These are phyloP conservation scores for Saxispiralis lemnorum DNA, from an alignment of 495 filamentous ascomycete genomes.

Conservation along the genomic window DNA sequence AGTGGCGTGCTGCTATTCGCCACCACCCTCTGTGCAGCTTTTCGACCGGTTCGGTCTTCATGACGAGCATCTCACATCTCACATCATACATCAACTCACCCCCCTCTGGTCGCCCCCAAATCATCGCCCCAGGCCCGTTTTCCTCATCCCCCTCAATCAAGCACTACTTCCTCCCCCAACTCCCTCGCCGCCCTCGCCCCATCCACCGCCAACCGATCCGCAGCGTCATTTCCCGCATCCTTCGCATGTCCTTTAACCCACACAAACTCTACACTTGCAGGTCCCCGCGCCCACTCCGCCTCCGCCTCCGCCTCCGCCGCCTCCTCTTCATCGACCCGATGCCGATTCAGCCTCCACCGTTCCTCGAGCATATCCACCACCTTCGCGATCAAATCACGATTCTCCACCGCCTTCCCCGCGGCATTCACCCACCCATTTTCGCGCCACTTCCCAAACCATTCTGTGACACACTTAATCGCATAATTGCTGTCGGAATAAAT, in stretches of 20 bases:
- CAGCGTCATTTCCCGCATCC: conserved; percentile 55
- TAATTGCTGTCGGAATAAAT: conserved; percentile 78
- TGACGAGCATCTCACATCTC: too few species aligned
- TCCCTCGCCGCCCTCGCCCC: conserved; percentile 27
- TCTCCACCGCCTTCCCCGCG: conserved; percentile 54
- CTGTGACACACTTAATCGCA: conserved; percentile 72
- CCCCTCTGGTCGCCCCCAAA: too few species aligned
- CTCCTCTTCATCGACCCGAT: conserved; percentile 29
- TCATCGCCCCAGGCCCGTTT: too few species aligned
- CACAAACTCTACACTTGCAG: conserved; percentile 35
- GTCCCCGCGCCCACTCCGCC: conserved; percentile 9
- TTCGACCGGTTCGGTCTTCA: too few species aligned
- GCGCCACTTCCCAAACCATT: conserved; percentile 67
- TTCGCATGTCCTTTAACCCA: conserved; percentile 75
- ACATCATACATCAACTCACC: too few species aligned
- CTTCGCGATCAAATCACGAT: conserved; percentile 62
- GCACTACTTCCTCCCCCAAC: conserved; percentile 1
- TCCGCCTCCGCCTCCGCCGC: background rate
- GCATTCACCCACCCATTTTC: conserved; percentile 63
- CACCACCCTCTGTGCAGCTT: too few species aligned
- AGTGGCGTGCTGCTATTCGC: too few species aligned
- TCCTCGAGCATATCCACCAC: conserved; percentile 57
- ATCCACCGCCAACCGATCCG: conserved; percentile 60
- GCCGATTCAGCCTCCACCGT: conserved; percentile 24
- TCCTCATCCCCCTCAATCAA: conserved; percentile 2